Conservation (phyloP, 2,329 filamentous ascomycete genomes). For the Exophiala xenobiotica region DNA sequence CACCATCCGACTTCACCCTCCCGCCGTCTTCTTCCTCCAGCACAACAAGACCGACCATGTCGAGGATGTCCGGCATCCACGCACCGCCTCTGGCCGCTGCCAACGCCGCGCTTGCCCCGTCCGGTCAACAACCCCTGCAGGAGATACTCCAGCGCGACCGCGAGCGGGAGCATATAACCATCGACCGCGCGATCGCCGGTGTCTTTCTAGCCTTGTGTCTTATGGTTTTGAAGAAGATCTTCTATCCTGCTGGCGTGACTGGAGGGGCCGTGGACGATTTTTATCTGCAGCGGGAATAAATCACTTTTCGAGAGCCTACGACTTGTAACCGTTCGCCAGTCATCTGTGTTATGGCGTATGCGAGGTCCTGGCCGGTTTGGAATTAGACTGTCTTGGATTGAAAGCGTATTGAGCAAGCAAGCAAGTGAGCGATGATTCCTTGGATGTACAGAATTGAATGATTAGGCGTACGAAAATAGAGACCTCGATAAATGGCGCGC, state of each 20-base stretch:
- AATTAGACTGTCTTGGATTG: too few species aligned
- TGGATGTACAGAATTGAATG: too few species aligned
- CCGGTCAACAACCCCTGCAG: conserved; percentile 3
- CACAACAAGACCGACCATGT: conserved; percentile 46
- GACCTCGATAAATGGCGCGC: too few species aligned
- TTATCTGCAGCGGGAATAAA: conserved; percentile 22
- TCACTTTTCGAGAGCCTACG: too few species aligned
- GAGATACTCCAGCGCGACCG: conserved; percentile 7
- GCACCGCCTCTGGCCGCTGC: conserved; percentile 19
- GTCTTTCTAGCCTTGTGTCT: conserved; percentile 68
- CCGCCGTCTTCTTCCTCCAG: conserved; percentile 27
- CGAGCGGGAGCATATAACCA: conserved; percentile 53
- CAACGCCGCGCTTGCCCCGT: conserved; percentile 16
- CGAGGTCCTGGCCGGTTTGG: too few species aligned
- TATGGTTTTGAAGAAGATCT: conserved; percentile 60
- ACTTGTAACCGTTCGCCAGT: too few species aligned
- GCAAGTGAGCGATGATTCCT: too few species aligned
- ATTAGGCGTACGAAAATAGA: too few species aligned
- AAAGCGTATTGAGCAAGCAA: too few species aligned
- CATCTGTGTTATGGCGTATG: too few species aligned
- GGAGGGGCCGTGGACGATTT: conserved; percentile 25
- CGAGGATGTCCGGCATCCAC: conserved; percentile 16
- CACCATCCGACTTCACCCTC: conserved; percentile 16
- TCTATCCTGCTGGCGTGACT: conserved; percentile 27
- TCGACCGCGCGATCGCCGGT: conserved; percentile 77